These are phyloP conservation scores for Penicillium polonicum DNA, from an alignment of 2,329 filamentous ascomycete genomes.

Conservation along the genomic window DNA sequence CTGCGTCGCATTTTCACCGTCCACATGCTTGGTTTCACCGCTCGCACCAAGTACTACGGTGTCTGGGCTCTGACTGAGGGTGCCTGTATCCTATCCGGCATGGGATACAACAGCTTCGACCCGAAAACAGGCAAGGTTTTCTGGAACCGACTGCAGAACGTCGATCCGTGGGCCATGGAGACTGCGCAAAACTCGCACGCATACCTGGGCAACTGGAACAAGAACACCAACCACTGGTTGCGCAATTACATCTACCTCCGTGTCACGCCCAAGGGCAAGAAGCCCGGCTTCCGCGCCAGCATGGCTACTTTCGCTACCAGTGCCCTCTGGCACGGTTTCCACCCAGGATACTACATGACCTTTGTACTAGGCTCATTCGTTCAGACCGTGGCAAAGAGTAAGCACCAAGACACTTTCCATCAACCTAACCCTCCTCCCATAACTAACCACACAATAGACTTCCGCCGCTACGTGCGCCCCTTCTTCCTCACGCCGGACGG, in stretches of 20 bases:
- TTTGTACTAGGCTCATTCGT: constrained; percentile 89
- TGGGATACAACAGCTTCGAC: constrained; percentile 93
- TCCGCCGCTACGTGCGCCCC: constrained; percentile 82
- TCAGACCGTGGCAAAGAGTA: constrained; percentile 92
- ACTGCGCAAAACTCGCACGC: constrained; percentile 88
- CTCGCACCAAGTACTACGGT: constrained; percentile 92
- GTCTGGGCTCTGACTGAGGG: constrained; percentile 94
- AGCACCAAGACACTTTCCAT: constrained; percentile 36
- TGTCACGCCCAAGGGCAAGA: constrained; percentile 91
- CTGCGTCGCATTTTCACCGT: constrained; percentile 72
- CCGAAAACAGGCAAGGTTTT: constrained; percentile 77
- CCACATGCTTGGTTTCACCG: constrained; percentile 78
- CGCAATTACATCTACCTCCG: constrained; percentile 94
- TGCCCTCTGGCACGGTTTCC: constrained; percentile 97
- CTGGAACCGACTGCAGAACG: constrained; percentile 89
- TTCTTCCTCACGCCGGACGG: constrained; percentile 85
- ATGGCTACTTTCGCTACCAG: constrained; percentile 92
- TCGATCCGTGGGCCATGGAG: constrained; percentile 82
- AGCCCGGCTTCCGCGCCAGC: constrained; percentile 92
- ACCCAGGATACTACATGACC: constrained; percentile 89
- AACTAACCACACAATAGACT: constrained; percentile 57
- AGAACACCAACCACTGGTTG: constrained; percentile 97
- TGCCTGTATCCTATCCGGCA: constrained; percentile 85
- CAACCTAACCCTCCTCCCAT: constrained; percentile 6
- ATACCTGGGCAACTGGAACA: constrained; percentile 93